These are phyloP conservation scores for Blumeriella jaapii DNA, from an alignment of 2,329 filamentous ascomycete genomes.

Conservation along the genomic window DNA sequence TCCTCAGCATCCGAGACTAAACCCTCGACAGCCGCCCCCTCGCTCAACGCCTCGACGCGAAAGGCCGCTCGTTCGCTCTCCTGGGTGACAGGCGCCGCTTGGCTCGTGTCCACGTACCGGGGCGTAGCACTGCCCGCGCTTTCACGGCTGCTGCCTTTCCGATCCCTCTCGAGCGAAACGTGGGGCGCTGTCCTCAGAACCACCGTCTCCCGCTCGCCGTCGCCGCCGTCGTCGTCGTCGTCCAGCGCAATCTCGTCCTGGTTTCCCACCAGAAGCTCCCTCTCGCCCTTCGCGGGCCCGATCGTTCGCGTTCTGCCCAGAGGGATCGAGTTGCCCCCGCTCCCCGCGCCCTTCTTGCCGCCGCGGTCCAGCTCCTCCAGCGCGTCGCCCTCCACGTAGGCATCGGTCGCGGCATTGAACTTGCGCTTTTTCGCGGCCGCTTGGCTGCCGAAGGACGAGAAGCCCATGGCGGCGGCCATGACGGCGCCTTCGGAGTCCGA, in stretches of 20 bases:
- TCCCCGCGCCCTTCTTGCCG: slow-evolving; percentile 26
- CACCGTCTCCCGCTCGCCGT: background rate
- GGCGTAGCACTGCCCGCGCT: slow-evolving; percentile 13
- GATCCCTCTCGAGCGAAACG: background rate
- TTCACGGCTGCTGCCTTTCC: slow-evolving; percentile 18
- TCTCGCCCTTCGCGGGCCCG: slow-evolving; percentile 11
- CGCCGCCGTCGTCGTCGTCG: background rate
- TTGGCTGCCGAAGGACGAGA: slow-evolving; percentile 54
- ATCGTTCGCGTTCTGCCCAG: slow-evolving; percentile 22
- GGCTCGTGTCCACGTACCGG: slow-evolving; percentile 19
- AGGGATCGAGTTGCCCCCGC: slow-evolving; percentile 25
- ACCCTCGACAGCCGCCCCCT: slow-evolving; percentile 4
- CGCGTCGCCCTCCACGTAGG: slow-evolving; percentile 32
- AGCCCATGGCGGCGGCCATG: slow-evolving; percentile 54
- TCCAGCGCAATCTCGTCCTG: slow-evolving; percentile 9
- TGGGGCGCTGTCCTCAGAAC: background rate
- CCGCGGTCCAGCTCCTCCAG: slow-evolving; percentile 24
- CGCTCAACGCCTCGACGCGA: slow-evolving; percentile 7
- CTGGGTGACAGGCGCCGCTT: slow-evolving; percentile 19
- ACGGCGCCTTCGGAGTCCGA: slow-evolving; percentile 13
- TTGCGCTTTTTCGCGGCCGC: slow-evolving; percentile 52
- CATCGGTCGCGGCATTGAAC: slow-evolving; percentile 46
- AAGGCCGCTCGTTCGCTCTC: slow-evolving; percentile 8
- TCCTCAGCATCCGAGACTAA: too few species aligned
- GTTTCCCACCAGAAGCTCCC: slow-evolving; percentile 20